These are phyloP conservation scores for Sporothrix sp. DNA, from an alignment of 2,329 filamentous ascomycete genomes.

Conservation along the genomic window DNA sequence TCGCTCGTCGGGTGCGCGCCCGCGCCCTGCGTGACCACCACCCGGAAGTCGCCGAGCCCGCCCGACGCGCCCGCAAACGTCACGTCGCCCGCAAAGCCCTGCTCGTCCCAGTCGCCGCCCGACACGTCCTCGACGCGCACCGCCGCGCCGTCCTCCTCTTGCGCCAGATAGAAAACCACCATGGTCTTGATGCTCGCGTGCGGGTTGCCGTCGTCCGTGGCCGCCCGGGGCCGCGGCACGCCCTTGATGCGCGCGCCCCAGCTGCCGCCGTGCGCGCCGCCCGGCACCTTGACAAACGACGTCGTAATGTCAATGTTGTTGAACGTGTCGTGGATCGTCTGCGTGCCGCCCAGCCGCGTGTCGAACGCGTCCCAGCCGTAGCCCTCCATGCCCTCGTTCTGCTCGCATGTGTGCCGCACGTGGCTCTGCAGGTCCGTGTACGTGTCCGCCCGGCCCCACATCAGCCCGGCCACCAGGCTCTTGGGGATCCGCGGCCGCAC, in stretches of 20 bases:
- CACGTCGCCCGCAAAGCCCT: slow-evolving; percentile 50
- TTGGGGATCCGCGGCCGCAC: slow-evolving; percentile 72
- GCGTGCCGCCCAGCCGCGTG: slow-evolving; percentile 72
- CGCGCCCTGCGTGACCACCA: slow-evolving; percentile 60
- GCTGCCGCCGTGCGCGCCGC: slow-evolving; percentile 74
- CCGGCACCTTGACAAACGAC: slow-evolving; percentile 86
- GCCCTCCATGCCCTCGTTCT: slow-evolving; percentile 84
- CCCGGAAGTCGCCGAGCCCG: slow-evolving; percentile 67
- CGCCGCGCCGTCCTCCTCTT: slow-evolving; percentile 61
- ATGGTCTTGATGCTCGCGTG: slow-evolving; percentile 57
- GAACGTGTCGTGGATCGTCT: slow-evolving; percentile 81
- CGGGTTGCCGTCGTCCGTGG: slow-evolving; percentile 48
- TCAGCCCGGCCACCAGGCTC: slow-evolving; percentile 69
- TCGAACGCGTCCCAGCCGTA: slow-evolving; percentile 99
- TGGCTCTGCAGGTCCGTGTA: slow-evolving; percentile 65
- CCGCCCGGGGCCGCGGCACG: slow-evolving; percentile 43
- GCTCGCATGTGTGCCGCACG: slow-evolving; percentile 91
- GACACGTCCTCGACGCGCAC: slow-evolving; percentile 48
- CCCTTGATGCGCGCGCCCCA: slow-evolving; percentile 90
- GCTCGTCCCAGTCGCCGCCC: slow-evolving; percentile 27
- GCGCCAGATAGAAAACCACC: slow-evolving; percentile 69
- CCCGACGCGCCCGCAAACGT: slow-evolving; percentile 59
- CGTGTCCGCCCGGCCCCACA: slow-evolving; percentile 82
- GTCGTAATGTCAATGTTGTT: slow-evolving; percentile 89
- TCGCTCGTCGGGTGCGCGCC: slow-evolving; percentile 32